Evolutionary conservation across 495 filamentous ascomycete genomes (phyloP).

Genomic region (Neurospora pannonica): DNA sequence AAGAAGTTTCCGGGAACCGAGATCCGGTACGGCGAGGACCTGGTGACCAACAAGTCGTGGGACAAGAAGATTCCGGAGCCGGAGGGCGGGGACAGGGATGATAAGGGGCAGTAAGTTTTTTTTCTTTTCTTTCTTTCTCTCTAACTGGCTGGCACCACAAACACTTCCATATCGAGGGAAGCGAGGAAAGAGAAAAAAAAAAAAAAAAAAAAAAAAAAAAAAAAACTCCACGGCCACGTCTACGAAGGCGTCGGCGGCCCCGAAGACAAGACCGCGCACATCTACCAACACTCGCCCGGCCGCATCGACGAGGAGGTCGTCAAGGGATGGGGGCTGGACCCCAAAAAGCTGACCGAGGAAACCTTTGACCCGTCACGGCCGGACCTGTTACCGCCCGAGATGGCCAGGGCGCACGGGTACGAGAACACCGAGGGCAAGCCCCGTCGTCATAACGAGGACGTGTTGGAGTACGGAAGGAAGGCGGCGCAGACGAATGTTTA

Average conservation of each 20-base stretch:
- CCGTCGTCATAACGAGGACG: neutral
- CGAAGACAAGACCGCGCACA: slow-evolving; percentile 21
- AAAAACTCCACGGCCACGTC: slow-evolving; percentile 7
- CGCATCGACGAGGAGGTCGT: slow-evolving; percentile 12
- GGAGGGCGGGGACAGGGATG: slow-evolving; percentile 31
- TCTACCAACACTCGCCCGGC: slow-evolving; percentile 20
- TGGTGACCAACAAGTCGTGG: slow-evolving; percentile 25
- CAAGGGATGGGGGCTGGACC: slow-evolving; percentile 6
- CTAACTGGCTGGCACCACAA: too few relatives aligned
- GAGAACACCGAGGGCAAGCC: slow-evolving; percentile 1
- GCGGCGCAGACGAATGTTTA: slow-evolving; percentile 6
- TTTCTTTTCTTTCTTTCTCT: neutral
- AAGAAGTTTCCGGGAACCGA: slow-evolving; percentile 25
- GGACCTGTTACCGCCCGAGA: slow-evolving; percentile 6
- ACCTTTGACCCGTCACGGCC: neutral
- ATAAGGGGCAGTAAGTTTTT: slow-evolving; percentile 22
- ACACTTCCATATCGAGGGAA: neutral
- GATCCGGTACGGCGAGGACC: slow-evolving; percentile 22
- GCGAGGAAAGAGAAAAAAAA: neutral
- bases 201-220: neutral
- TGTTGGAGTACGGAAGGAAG: slow-evolving; percentile 4
- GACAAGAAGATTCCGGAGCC: slow-evolving; percentile 27
- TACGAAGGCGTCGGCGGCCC: slow-evolving; percentile 27
- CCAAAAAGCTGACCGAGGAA: neutral
- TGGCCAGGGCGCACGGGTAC: neutral